These are phyloP conservation scores for Lactifluus subvellereus DNA, from an alignment of 768 basidiomycete species.

Conservation along the genomic window DNA sequence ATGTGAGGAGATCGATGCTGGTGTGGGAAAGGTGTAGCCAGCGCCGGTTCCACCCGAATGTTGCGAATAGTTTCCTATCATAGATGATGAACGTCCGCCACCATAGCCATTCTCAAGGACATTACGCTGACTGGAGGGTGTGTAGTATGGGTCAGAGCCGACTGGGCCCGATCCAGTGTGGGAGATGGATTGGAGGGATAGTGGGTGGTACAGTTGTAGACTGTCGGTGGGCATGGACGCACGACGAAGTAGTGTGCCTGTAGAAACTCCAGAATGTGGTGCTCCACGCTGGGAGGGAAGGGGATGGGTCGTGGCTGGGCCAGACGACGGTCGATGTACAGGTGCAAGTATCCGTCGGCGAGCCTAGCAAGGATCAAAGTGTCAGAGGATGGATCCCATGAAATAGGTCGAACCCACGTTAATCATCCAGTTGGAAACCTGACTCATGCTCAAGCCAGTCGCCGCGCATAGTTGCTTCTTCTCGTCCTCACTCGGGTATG, in stretches of 20 bases:
- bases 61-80: conserved; percentile 13
- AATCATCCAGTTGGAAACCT: conserved; percentile 94
- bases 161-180: conserved; percentile 22
- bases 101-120: conserved; percentile 18
- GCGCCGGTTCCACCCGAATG: conserved; percentile 15
- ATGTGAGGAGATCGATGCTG: conserved; percentile 17
- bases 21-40: conserved; percentile 23
- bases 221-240: conserved; percentile 65
- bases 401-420: conserved; percentile 45
- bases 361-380: conserved; percentile 42
- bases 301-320: conserved; percentile 73
- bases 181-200: conserved; percentile 58
- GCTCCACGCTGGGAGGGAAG: conserved; percentile 39
- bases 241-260: conserved; percentile 39
- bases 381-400: conserved; percentile 21
- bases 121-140: conserved; percentile 17
- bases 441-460: conserved; percentile 82
- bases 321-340: conserved; percentile 67
- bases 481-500: conserved; percentile 85
- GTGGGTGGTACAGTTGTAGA: conserved; percentile 71
- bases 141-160: conserved; percentile 22
- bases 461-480: conserved; percentile 85
- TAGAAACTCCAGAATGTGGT: conserved; percentile 25
- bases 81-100: conserved; percentile 12
- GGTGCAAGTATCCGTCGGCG: conserved; percentile 79